A percentile compares a stretch with the other conserved stretches of the same genome.
Conservation (phyloP, 352 stramenopile species). For the Phytophthora pinifolia region DNA sequence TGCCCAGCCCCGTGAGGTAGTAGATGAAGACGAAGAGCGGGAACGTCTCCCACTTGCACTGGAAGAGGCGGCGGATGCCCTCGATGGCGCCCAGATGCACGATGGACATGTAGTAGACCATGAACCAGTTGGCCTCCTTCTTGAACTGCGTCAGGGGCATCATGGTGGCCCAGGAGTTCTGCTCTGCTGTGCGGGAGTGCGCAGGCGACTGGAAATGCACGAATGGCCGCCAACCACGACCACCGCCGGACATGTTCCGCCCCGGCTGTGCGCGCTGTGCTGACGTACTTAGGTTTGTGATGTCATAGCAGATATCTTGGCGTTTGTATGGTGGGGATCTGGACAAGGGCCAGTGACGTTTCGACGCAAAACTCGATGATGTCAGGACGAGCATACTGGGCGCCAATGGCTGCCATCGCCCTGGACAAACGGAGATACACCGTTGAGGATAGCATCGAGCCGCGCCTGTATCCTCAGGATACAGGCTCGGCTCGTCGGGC, state of each 20-base stretch:
- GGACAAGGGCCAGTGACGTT: slow-evolving; percentile 29
- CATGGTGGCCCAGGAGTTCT: slow-evolving; percentile 31
- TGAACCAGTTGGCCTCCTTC: slow-evolving; percentile 96
- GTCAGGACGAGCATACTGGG: slow-evolving; percentile 28
- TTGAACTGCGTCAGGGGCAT: slow-evolving; percentile 62
- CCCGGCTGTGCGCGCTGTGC: slow-evolving; percentile 14
- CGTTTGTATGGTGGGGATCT: slow-evolving; percentile 20
- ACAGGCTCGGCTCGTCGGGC: background rate
- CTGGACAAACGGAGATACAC: slow-evolving; percentile 11
- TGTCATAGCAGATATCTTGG: slow-evolving; percentile 31
- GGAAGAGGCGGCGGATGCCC: slow-evolving; percentile 81
- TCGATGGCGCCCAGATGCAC: slow-evolving; percentile 92
- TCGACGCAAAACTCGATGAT: slow-evolving; percentile 31
- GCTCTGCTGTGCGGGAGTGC: slow-evolving; percentile 9
- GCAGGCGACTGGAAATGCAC: slow-evolving; percentile 27
- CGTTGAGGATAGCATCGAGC: no score
- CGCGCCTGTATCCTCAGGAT: no score
- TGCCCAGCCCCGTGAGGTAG: slow-evolving; percentile 95
- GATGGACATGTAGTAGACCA: slow-evolving; percentile 97
- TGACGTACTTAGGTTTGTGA: slow-evolving; percentile 48
- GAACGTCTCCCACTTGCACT: slow-evolving; percentile 87
- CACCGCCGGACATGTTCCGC: slow-evolving; percentile 5
- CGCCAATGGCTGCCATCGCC: slow-evolving; percentile 1
- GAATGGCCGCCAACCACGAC: slow-evolving; percentile 24
- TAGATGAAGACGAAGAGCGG: slow-evolving; percentile 92